Conservation (phyloP, 257 asterid species). For the Mentha longifolia region DNA sequence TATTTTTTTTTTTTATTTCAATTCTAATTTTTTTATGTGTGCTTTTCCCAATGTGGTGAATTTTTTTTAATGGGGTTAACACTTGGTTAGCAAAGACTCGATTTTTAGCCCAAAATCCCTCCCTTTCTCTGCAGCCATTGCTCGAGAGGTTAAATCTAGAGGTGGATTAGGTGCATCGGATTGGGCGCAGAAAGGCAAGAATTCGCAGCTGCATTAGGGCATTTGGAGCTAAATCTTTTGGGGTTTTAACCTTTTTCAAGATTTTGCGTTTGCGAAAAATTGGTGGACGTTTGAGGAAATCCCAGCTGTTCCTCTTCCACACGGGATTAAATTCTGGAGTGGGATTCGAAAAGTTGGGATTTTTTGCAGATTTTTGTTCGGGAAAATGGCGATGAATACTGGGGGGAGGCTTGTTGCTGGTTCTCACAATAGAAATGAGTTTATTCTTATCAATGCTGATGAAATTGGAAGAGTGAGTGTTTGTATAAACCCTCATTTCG, state of each 20-base stretch:
- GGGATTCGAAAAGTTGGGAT: conserved; percentile 39
- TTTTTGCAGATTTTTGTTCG: conserved; percentile 28
- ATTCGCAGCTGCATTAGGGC: conserved; percentile 29
- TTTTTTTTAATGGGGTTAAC: conserved; percentile 51
- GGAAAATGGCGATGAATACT: conserved; percentile 66
- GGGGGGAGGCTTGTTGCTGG: conserved; percentile 89
- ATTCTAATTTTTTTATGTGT: conserved; percentile 34
- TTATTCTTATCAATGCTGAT: conserved; percentile 81
- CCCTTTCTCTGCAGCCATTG: conserved; percentile 32
- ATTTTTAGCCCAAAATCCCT: conserved; percentile 42
- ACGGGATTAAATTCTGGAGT: conserved; percentile 30
- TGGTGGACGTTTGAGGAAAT: conserved; percentile 19
- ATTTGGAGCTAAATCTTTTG: conserved; percentile 31
- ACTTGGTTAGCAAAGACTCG: conserved; percentile 39
- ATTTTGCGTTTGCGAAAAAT: conserved; percentile 9
- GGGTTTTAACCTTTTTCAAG: conserved; percentile 19
- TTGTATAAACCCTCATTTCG: conserved; percentile 29
- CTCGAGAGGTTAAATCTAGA: conserved; percentile 44
- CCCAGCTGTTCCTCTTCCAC: conserved; percentile 27
- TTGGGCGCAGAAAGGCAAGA: conserved; percentile 12
- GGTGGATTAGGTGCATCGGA: conserved; percentile 36
- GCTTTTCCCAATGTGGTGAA: conserved; percentile 47
- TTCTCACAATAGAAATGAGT: conserved; percentile 83
- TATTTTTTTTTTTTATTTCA: neutral
- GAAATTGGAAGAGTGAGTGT: conserved; percentile 69